Conservation (phyloP, 2,329 filamentous ascomycete genomes). For the Whalleya microplaca region DNA sequence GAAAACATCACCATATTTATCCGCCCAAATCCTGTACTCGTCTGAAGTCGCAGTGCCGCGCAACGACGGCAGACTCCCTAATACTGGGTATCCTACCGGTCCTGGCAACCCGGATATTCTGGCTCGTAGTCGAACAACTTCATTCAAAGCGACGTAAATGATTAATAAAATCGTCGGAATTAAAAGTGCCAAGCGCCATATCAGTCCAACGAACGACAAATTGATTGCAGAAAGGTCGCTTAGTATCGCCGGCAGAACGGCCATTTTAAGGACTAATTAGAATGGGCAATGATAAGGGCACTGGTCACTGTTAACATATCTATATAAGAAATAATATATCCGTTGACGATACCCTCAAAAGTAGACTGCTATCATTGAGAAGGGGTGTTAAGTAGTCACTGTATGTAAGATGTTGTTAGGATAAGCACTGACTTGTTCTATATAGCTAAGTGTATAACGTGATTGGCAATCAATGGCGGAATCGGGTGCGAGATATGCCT, state of each 20-base stretch:
- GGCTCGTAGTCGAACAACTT: conserved; percentile 16
- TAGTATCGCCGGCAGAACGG: conserved; percentile 5
- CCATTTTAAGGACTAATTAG: conserved; percentile 7
- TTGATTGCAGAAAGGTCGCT: conserved; percentile 2
- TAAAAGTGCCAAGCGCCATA: conserved; percentile 6
- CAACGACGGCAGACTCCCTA: conserved; percentile 21
- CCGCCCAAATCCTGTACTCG: conserved; percentile 36
- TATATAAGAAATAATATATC: background rate
- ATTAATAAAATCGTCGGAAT: conserved; percentile 1
- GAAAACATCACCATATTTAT: conserved; percentile 37
- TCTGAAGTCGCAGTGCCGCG: conserved; percentile 27
- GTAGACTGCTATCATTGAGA: background rate
- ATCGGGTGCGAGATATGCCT: background rate
- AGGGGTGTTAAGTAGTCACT: background rate
- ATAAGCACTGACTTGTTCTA: background rate
- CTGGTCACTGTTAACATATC: background rate
- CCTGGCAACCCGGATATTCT: conserved; percentile 20
- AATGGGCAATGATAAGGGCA: background rate
- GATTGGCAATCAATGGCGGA: background rate
- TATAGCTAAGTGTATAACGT: background rate
- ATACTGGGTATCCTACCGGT: conserved; percentile 21
- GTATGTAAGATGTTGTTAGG: background rate
- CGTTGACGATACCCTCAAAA: background rate
- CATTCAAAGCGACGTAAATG: conserved; percentile 18
- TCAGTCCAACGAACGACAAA: background rate